These are phyloP conservation scores for Urochloa ruziziensis DNA, from an alignment of 176 grass and related monocot species.

Conservation along the genomic window DNA sequence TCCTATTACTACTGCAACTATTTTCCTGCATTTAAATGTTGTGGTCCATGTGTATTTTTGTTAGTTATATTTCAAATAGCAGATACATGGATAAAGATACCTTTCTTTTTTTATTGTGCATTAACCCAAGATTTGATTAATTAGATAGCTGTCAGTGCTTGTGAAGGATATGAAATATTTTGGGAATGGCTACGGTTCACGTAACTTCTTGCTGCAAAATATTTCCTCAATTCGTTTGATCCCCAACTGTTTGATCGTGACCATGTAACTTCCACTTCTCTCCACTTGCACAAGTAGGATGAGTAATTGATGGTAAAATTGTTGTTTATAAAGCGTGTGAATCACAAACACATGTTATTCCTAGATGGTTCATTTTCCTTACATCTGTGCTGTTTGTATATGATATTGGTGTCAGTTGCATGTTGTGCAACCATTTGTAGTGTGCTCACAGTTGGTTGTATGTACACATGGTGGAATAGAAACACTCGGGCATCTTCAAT, in stretches of 20 bases:
- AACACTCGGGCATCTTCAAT: neutral
- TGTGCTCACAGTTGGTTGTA: neutral
- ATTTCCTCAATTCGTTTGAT: neutral
- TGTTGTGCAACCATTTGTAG: neutral
- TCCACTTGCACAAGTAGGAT: neutral
- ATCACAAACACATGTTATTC: neutral
- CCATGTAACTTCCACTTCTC: neutral
- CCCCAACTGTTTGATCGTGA: neutral
- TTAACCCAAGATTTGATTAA: too few species aligned
- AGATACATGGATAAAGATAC: neutral
- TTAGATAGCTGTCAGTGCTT: neutral
- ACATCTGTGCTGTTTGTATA: neutral
- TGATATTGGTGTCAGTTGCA: neutral
- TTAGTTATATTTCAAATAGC: neutral
- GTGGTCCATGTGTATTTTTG: neutral
- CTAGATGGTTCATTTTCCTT: constrained; percentile 1
- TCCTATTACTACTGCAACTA: neutral
- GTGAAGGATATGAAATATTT: neutral
- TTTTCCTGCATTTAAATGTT: neutral
- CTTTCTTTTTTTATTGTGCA: neutral
- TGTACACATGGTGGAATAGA: neutral
- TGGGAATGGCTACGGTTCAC: neutral
- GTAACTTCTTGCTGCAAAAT: neutral
- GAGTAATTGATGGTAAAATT: neutral
- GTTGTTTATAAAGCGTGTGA: neutral